Base-by-base conservation (phyloP, 2,329 filamentous ascomycete species). In the Ilyonectria destructans region DNA sequence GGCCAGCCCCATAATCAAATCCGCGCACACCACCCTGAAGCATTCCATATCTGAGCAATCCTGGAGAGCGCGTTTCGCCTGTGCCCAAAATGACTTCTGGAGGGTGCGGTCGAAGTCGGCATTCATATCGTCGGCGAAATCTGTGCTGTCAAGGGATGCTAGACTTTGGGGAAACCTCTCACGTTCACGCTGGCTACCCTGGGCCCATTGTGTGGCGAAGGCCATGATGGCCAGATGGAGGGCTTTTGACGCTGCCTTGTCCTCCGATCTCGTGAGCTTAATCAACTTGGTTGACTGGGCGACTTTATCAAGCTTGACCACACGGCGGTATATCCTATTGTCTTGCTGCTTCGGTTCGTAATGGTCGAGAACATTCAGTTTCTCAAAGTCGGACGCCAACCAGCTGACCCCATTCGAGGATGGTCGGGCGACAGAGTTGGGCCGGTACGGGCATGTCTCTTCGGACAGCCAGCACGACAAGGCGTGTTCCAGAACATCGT, bases 381-480 rank as follows among this genome's bases (percentile, higher is more conserved):
- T 74, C 40, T 74, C 65, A 55, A 76, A 76, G 35, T 76, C 69
- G 55, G 67, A 70, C n/a, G 75, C 75, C 35, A 77, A 54, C 75
- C 75, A 77, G 52, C 75, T 77, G 4, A 77, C 75, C 15, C 74
- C 74, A 49, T 77, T 77, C 13, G 74, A 71, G n/a, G 68, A 69
- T n/a, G 70, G 62, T 6, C 64, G 62, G 29, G 63, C 63, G 26
- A 75, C 67, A 3, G 71, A 68, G 33, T 68, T 69, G 2, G 75
- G 75, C 13, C 76, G 72, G 70, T 88, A 88, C 1, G 86, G 86
- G 61, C 86, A 88, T 3, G 85, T 88, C 54, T 82, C 80, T 67
- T 88, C 86, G 0, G 85, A 86, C 19, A 88, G 71, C 86, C 86
- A 88, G 72, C 86, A 88, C 2, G 85, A 84, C 7, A 88, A 75